Percentiles rank a stretch among this genome's conserved stretches.
Evolutionary conservation across 2,329 filamentous ascomycete genomes (phyloP).

Genomic region (Fusarium staphyleae): DNA sequence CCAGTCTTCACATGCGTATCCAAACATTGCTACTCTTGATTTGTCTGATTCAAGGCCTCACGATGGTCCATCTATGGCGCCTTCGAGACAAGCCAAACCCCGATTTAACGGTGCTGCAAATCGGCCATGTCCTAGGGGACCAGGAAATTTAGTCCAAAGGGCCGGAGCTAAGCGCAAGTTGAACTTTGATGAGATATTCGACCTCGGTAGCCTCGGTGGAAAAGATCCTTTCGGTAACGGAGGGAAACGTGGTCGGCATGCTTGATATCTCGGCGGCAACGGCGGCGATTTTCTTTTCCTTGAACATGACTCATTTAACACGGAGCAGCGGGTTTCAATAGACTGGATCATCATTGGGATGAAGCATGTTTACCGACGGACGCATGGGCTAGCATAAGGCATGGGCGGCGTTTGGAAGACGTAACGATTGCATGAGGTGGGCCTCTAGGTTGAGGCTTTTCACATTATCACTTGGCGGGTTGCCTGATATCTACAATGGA

Average conservation of each 20-base stretch:
- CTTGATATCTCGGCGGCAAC: conserved; percentile 33
- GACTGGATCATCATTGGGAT: conserved; percentile 36
- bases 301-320: conserved; percentile 27
- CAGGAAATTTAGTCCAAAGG: conserved; percentile 63
- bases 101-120: conserved; percentile 38
- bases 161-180: conserved; percentile 77
- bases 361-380: conserved; percentile 45
- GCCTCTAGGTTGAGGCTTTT: conserved; percentile 33
- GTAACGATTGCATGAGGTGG: conserved; percentile 42
- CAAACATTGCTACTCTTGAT: conserved; percentile 67
- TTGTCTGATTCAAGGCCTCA: conserved; percentile 60
- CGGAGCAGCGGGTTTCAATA: conserved; percentile 36
- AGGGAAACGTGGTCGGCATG: conserved; percentile 60
- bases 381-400: conserved; percentile 48
- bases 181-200: conserved; percentile 78
- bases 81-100: conserved; percentile 41
- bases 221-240: conserved; percentile 64
- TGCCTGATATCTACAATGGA: conserved; percentile 27
- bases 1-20: conserved; percentile 67
- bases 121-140: conserved; percentile 40
- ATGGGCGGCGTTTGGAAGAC: conserved; percentile 49
- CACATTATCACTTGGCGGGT: conserved; percentile 27
- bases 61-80: conserved; percentile 44
- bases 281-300: conserved; percentile 13
- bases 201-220: conserved; percentile 65